phyloP scores from a whole-genome alignment of 495 filamentous ascomycete genomes.

The Penicillium roqueforti region DNA sequence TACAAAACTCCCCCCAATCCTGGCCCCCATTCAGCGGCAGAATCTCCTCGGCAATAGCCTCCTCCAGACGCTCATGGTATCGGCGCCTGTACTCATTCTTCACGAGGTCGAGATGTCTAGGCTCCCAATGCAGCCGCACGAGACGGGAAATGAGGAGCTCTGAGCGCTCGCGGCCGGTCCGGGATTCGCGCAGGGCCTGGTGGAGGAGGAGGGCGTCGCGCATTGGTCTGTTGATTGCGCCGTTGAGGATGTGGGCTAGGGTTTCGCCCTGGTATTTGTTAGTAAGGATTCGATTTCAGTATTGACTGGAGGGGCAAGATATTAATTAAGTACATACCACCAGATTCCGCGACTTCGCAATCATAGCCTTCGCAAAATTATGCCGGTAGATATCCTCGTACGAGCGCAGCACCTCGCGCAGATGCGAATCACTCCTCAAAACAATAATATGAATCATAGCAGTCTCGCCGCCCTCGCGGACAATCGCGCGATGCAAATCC shows the following conservation, averaged over 20 bases:
- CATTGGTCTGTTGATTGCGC: conserved; percentile 89
- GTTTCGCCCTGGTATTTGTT: conserved; percentile 69
- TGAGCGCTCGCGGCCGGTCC: conserved; percentile 63
- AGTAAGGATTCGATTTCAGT: background rate
- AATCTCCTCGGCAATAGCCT: conserved; percentile 51
- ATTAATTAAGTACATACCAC: conserved; percentile 57
- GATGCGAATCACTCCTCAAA: conserved; percentile 69
- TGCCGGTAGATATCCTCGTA: conserved; percentile 67
- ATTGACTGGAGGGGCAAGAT: background rate
- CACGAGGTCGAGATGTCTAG: conserved; percentile 64
- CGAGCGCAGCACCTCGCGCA: conserved; percentile 69
- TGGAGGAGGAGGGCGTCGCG: conserved; percentile 93
- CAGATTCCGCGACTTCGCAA: conserved; percentile 82
- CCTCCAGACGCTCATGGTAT: conserved; percentile 66
- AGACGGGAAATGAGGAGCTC: conserved; percentile 78
- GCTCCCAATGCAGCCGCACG: conserved; percentile 83
- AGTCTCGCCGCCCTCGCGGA: conserved; percentile 79
- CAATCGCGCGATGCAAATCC: conserved; percentile 64
- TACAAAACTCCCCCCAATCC: conserved; percentile 57
- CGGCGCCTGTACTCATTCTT: conserved; percentile 67
- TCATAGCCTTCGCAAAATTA: conserved; percentile 83
- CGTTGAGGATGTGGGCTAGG: conserved; percentile 93
- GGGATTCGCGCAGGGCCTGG: conserved; percentile 71
- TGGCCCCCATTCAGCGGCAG: conserved; percentile 33
- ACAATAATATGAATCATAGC: conserved; percentile 87